phyloP scores from a whole-genome alignment of 805 yeast species.

The Metschnikowia cubensis region DNA sequence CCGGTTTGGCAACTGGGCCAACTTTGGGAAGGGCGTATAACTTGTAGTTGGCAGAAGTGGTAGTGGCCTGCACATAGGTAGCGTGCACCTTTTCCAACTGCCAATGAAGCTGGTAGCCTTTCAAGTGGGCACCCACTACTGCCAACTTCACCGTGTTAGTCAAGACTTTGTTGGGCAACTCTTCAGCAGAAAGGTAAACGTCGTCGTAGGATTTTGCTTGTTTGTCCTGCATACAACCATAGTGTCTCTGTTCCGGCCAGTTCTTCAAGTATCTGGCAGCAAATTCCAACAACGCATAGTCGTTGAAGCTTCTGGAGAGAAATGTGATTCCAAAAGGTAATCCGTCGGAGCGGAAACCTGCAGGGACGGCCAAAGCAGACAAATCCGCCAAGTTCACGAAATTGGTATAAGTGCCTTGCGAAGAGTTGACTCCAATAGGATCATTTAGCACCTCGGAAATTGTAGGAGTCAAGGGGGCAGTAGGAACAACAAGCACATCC shows the following conservation, averaged over 20 bases:
- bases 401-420: constrained; percentile 97
- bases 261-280: constrained; percentile 66
- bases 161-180: constrained; percentile 15
- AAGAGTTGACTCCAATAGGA: constrained; percentile 79
- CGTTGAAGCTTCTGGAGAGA: constrained; percentile 77
- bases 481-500: constrained; percentile 85
- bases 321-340: constrained; percentile 89
- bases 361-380: constrained; percentile 88
- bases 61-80: constrained; percentile 56
- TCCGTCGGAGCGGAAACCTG: constrained; percentile 80
- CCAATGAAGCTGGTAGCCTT: constrained; percentile 90
- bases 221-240: constrained; percentile 49
- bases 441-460: constrained; percentile 67
- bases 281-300: constrained; percentile 80
- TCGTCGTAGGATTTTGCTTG: constrained; percentile 38
- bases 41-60: constrained; percentile 67
- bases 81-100: constrained; percentile 86
- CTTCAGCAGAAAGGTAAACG: constrained; percentile 34
- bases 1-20: constrained; percentile 88
- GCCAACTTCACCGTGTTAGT: constrained; percentile 56
- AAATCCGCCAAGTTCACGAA: constrained; percentile 92
- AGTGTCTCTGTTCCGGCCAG: constrained; percentile 47
- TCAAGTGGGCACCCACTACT: constrained; percentile 94
- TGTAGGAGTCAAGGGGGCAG: constrained; percentile 90
- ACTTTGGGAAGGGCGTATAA: constrained; percentile 77